A percentile compares a stretch with the other conserved stretches of the same genome.
Conservation (phyloP, 2,329 filamentous ascomycete genomes). For the Pseudogymnoascus sp. region DNA sequence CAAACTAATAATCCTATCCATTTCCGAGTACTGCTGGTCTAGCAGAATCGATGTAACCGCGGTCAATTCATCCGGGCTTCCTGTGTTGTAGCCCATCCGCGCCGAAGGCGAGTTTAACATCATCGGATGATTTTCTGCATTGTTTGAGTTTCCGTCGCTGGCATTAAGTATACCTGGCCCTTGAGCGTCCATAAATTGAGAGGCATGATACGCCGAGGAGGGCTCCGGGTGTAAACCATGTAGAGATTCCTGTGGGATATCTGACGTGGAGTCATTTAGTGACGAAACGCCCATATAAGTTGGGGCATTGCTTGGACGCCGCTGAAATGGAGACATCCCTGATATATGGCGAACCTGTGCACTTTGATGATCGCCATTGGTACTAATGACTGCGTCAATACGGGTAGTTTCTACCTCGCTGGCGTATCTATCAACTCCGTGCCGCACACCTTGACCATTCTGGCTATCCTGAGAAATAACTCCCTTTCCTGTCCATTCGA, state of each 20-base stretch:
- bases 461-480: not conserved
- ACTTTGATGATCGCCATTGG: not conserved
- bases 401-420: not conserved
- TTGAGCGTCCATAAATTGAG: not conserved
- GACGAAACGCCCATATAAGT: not conserved
- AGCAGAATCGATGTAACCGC: conserved; percentile 20
- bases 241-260: not conserved
- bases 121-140: conserved; percentile 8
- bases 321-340: not conserved
- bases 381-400: not conserved
- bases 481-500: not conserved
- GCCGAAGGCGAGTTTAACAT: conserved; percentile 11
- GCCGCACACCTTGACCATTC: not conserved
- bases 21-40: conserved; percentile 22
- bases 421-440: not conserved
- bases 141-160: conserved; percentile 1
- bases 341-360: not conserved
- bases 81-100: conserved; percentile 5
- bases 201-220: not conserved
- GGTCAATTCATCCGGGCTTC: conserved; percentile 17
- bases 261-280: not conserved
- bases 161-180: not conserved
- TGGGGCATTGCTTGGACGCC: not conserved
- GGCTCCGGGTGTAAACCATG: not conserved
- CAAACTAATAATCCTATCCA: conserved; percentile 25